Base-by-base conservation (phyloP, 345 rosid species). In the Psidium guajava region DNA sequence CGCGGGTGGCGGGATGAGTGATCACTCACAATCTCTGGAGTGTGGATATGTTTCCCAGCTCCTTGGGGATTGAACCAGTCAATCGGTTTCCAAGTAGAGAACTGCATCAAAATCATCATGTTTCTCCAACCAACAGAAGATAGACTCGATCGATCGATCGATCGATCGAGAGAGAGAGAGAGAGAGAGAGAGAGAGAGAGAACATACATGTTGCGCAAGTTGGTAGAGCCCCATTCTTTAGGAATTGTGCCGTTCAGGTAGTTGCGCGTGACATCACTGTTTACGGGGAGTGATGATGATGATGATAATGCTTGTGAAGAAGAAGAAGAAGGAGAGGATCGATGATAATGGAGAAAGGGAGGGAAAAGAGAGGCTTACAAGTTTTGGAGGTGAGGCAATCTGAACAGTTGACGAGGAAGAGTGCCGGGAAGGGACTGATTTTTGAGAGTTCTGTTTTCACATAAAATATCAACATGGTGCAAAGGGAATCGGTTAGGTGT, bases 11-110 rank as follows among this genome's bases (percentile, higher is more conserved):
- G 1, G 69, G 69, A n/a, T 12, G 69, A n/a, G 69, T 6, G 69
- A 59, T 20, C n/a, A 56, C 88, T 83, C 51, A 86, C 88, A 86
- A 77, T 24, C 15, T 80, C 28, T 11, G 24, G 16, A 86, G 86
- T 16, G 88, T 86, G 81, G 83, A 75, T 57, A 86, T 83, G 32
- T 83, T 86, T 32, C 83, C 88, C 42, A 83, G 28, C 85, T 86
- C 88, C 24, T 57, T 83, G 6, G 88, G 88, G 83, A 86, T 36
- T 16, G 59, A 5, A 57, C 88, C 88, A 0, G 49, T 54, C 61
- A 86, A 5, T 47, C 84, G 83, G 36, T 86, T 86, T 57, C 85
- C 88, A 18, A 86, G 18, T 2, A 86, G 22, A 15, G 84, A 55
- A 56, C 88, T 86, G 59, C 82, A 82, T 13, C 14, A 80, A 13